These are phyloP conservation scores for Xylaria hypoxylon DNA, from an alignment of 2,329 filamentous ascomycete genomes.

Conservation along the genomic window DNA sequence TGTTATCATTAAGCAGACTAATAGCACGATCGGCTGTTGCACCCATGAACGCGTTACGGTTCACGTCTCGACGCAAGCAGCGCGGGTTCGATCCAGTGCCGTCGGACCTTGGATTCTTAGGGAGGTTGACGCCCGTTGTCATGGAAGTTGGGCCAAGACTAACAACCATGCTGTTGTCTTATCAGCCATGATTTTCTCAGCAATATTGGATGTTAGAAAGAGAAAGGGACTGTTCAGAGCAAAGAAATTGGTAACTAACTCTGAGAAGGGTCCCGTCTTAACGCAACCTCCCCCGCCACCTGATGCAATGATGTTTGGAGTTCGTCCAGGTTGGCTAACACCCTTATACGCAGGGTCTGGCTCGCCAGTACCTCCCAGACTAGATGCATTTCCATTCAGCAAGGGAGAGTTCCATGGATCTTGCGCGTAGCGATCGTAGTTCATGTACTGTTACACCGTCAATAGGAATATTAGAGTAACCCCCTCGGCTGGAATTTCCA, in stretches of 20 bases:
- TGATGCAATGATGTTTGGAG: constrained; percentile 56
- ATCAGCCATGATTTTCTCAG: constrained; percentile 6
- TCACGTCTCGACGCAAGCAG: constrained; percentile 57
- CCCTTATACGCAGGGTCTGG: constrained; percentile 46
- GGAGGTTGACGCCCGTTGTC: constrained; percentile 46
- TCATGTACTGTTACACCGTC: constrained; percentile 56
- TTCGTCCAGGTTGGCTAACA: constrained; percentile 49
- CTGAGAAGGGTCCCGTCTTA: constrained; percentile 60
- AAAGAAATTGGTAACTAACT: constrained; percentile 45
- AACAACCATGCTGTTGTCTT: constrained; percentile 54
- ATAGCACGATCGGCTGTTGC: constrained; percentile 52
- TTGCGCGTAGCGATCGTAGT: constrained; percentile 62
- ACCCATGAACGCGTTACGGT: constrained; percentile 53
- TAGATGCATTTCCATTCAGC: constrained; percentile 65
- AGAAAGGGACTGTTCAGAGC: background rate
- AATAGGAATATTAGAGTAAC: constrained; percentile 2
- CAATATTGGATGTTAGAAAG: background rate
- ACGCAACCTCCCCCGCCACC: constrained; percentile 68
- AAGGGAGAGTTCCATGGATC: constrained; percentile 63
- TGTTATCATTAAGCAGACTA: constrained; percentile 53
- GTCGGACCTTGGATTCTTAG: constrained; percentile 52
- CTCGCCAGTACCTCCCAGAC: constrained; percentile 61
- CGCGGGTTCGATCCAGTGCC: constrained; percentile 56
- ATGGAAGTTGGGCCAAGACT: constrained; percentile 55
- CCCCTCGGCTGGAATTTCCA: constrained; percentile 6